Evolutionary conservation across 2,329 filamentous ascomycete genomes (phyloP).

Genomic region (Paraphaeosphaeria sporulosa): DNA sequence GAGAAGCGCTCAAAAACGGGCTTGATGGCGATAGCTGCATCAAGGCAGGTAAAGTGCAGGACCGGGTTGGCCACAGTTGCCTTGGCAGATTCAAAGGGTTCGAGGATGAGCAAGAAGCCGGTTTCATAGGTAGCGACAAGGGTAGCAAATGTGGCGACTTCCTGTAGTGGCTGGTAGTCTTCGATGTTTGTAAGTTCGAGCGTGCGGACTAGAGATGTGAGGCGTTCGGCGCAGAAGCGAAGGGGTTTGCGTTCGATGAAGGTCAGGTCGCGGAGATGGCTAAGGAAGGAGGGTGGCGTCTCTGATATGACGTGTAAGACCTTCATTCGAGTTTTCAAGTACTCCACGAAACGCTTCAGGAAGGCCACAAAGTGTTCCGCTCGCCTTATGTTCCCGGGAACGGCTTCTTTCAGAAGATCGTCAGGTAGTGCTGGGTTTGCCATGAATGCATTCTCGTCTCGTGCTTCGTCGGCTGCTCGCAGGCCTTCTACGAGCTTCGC

Average conservation of each 20-base stretch:
- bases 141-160: slow-evolving; percentile 97
- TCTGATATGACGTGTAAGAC: slow-evolving; percentile 97
- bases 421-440: slow-evolving; percentile 92
- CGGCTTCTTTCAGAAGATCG: slow-evolving; percentile 92
- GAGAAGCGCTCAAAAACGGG: slow-evolving; percentile 97
- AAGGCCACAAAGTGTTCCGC: slow-evolving; percentile 97
- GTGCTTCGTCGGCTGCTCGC: slow-evolving; percentile 84
- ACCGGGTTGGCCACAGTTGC: slow-evolving; percentile 96
- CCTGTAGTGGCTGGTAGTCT: slow-evolving; percentile 95
- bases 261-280: slow-evolving; percentile 91
- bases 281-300: slow-evolving; percentile 90
- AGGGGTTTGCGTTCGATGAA: slow-evolving; percentile 98
- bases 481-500: slow-evolving; percentile 93
- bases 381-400: slow-evolving; percentile 93
- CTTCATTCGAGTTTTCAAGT: slow-evolving; percentile 98
- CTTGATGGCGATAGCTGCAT: slow-evolving; percentile 97
- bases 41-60: slow-evolving; percentile 95
- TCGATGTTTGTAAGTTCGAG: slow-evolving; percentile 97
- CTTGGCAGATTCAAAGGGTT: slow-evolving; percentile 94
- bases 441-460: slow-evolving; percentile 96
- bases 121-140: slow-evolving; percentile 96
- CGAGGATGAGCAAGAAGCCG: slow-evolving; percentile 93
- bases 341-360: slow-evolving; percentile 95
- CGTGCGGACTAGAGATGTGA: slow-evolving; percentile 93
- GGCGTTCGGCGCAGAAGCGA: slow-evolving; percentile 89